Evolutionary conservation across 805 yeast species (phyloP).

Genomic region (Sugiyamaella boreocaroliniensis): DNA sequence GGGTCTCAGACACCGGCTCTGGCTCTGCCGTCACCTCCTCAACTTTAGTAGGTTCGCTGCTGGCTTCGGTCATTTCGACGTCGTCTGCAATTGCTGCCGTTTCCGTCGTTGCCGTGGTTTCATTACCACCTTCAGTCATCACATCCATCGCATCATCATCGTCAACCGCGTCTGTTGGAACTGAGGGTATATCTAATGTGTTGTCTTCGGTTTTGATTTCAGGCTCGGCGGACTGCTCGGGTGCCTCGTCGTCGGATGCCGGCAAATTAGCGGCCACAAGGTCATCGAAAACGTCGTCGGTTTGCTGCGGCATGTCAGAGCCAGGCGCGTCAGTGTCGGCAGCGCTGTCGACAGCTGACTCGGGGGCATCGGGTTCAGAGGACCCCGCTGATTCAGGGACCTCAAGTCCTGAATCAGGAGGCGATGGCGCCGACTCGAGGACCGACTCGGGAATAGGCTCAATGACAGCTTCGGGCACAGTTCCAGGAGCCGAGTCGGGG

Average conservation of each 20-base stretch:
- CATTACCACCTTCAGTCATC: constrained; percentile 2
- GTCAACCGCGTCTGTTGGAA: neutral
- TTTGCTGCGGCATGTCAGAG: too few relatives aligned
- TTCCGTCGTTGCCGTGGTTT: neutral
- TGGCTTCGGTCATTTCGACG: neutral
- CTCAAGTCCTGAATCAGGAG: neutral
- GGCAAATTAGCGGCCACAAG: neutral
- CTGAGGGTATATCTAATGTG: neutral
- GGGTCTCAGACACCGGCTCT: neutral
- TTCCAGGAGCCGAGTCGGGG: neutral
- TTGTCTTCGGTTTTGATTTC: neutral
- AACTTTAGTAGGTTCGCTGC: neutral
- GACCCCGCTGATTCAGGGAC: too few relatives aligned
- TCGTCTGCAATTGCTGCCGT: neutral
- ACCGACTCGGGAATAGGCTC: neutral
- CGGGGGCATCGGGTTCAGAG: neutral
- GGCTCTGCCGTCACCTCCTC: neutral
- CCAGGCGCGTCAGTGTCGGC: neutral
- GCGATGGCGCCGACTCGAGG: neutral
- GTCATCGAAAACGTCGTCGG: neutral
- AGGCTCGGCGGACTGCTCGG: neutral
- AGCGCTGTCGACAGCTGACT: neutral
- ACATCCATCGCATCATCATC: constrained; percentile 1
- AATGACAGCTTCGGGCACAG: neutral
- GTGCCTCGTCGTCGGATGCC: neutral